Percentiles rank a stretch among this genome's conserved stretches.
Evolutionary conservation across 495 filamentous ascomycete species (phyloP).

Genomic region (Lasiosphaeriaceae sp.): DNA sequence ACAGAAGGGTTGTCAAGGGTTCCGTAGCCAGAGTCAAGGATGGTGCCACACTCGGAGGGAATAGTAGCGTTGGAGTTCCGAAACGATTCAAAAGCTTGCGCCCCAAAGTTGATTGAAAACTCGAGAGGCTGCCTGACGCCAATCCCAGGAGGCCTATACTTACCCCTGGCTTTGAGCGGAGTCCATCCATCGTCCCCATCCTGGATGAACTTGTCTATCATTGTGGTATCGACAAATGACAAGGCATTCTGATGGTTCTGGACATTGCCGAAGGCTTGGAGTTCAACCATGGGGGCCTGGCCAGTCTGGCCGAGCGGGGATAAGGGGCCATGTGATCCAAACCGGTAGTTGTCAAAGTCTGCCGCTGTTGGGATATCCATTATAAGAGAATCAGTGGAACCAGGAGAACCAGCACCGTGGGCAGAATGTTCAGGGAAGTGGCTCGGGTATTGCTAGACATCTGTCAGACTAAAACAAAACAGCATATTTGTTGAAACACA

Average conservation of each 20-base stretch:
- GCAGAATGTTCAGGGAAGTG: conserved; percentile 6
- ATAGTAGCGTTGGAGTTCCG: conserved; percentile 22
- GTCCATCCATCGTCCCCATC: background rate
- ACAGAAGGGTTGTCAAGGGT: conserved; percentile 49
- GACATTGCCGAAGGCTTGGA: background rate
- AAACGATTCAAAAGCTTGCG: background rate
- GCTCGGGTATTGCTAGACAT: conserved; percentile 4
- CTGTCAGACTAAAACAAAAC: too few relatives aligned
- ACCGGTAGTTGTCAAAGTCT: background rate
- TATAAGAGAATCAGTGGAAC: conserved; percentile 10
- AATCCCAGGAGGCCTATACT: background rate
- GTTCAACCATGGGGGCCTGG: background rate
- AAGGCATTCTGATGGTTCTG: background rate
- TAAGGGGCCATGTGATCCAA: conserved; percentile 1
- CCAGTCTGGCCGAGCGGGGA: background rate
- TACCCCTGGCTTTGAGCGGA: background rate
- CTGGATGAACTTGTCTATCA: conserved; percentile 6
- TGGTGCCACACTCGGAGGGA: conserved; percentile 55
- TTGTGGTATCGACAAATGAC: background rate
- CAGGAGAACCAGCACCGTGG: conserved; percentile 3
- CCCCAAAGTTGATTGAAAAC: background rate
- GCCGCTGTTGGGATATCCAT: background rate
- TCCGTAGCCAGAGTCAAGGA: conserved; percentile 65
- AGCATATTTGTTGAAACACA: too few relatives aligned
- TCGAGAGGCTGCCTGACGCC: background rate